Conservation (phyloP, 495 filamentous ascomycete genomes). For the Aspergillus cristatus region DNA sequence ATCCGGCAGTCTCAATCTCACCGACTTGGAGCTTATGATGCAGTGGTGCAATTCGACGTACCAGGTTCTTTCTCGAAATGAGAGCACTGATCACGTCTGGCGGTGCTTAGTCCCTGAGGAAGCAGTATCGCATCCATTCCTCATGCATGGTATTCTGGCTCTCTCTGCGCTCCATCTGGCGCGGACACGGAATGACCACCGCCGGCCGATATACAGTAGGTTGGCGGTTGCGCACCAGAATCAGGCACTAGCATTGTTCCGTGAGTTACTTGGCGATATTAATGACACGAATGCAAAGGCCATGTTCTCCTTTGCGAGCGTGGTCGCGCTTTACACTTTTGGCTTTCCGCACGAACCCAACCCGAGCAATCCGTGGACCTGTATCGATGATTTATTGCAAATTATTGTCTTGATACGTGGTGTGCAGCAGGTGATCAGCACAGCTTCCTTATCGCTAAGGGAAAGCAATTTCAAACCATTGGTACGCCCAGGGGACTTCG, state of each 20-base stretch:
- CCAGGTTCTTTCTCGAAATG: conserved; percentile 20
- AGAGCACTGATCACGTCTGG: conserved; percentile 33
- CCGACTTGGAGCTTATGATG: conserved; percentile 35
- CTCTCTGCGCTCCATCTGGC: conserved; percentile 40
- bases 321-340: conserved; percentile 43
- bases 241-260: conserved; percentile 36
- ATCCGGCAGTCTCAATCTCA: conserved; percentile 20
- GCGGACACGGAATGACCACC: conserved; percentile 17
- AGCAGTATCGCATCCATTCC: conserved; percentile 36
- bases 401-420: conserved; percentile 36
- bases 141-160: conserved; percentile 45
- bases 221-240: conserved; percentile 41
- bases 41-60: conserved; percentile 35
- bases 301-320: conserved; percentile 41
- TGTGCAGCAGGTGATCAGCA: conserved; percentile 32
- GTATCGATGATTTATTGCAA: conserved; percentile 32
- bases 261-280: conserved; percentile 30
- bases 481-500: conserved; percentile 17
- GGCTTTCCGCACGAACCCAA: conserved; percentile 35
- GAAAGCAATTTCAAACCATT: conserved; percentile 23
- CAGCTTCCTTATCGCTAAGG: conserved; percentile 18
- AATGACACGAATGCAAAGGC: conserved; percentile 37
- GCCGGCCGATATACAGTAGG: conserved; percentile 20
- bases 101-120: conserved; percentile 33
- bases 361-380: conserved; percentile 25